Percentiles rank a stretch among this genome's conserved stretches.
These are phyloP conservation scores for Aspergillus fructus DNA, from an alignment of 2,329 filamentous ascomycete genomes.

Conservation along the genomic window DNA sequence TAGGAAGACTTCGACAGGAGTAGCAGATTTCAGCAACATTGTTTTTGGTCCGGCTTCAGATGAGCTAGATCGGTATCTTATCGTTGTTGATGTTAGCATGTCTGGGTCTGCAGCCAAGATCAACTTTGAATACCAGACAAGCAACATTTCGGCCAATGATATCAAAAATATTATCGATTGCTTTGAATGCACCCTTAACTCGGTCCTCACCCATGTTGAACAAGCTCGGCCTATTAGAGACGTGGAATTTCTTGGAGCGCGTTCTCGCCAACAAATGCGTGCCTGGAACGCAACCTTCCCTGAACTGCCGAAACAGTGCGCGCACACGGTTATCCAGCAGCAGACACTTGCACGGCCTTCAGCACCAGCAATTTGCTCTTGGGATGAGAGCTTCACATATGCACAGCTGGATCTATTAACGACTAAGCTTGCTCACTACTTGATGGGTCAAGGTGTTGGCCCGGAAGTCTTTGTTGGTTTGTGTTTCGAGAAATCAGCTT, in stretches of 20 bases:
- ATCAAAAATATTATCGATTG: conserved; percentile 32
- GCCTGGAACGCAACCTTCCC: conserved; percentile 35
- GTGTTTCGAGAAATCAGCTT: conserved; percentile 46
- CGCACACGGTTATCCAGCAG: conserved; percentile 38
- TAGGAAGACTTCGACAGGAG: neutral
- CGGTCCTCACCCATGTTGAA: conserved; percentile 22
- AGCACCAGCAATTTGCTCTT: conserved; percentile 33
- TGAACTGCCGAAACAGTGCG: conserved; percentile 31
- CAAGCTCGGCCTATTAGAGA: conserved; percentile 23
- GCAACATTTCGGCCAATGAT: conserved; percentile 46
- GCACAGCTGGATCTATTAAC: conserved; percentile 38
- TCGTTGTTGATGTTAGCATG: conserved; percentile 29
- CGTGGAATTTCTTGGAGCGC: conserved; percentile 31
- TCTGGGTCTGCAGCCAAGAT: conserved; percentile 42
- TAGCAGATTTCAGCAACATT: conserved; percentile 5
- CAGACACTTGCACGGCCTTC: conserved; percentile 25
- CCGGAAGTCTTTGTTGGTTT: conserved; percentile 40
- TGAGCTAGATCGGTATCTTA: conserved; percentile 20
- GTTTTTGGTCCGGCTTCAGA: conserved; percentile 6
- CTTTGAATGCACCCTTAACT: conserved; percentile 33
- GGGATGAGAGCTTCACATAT: conserved; percentile 40
- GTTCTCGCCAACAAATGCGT: conserved; percentile 30
- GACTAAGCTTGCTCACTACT: conserved; percentile 35
- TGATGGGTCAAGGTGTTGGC: conserved; percentile 39
- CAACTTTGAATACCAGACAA: conserved; percentile 53